Conservation (phyloP, 352 stramenopile genomes). For the Thraustotheca clavata region DNA sequence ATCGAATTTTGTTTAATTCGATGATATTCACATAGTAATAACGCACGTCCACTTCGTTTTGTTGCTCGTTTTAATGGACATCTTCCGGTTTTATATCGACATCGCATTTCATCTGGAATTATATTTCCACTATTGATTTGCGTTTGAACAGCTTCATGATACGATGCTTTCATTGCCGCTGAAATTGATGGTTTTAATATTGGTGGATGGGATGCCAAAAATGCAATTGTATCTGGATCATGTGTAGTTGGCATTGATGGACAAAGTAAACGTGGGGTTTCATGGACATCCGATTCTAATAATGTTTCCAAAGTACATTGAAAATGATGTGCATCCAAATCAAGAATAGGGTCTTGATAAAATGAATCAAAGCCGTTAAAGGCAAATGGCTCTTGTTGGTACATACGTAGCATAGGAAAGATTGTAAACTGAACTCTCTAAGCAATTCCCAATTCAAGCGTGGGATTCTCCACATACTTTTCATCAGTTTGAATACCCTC, state of each 20-base stretch:
- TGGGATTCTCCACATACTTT: too few species aligned
- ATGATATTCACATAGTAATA: constrained; percentile 19
- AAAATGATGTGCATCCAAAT: neutral
- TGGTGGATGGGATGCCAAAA: neutral
- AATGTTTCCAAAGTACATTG: neutral
- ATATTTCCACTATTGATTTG: neutral
- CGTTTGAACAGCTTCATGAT: constrained; percentile 7
- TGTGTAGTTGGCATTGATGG: neutral
- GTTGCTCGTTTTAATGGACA: constrained; percentile 13
- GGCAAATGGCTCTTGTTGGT: neutral
- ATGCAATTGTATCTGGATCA: neutral
- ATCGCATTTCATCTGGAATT: constrained; percentile 2
- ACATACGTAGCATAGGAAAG: neutral
- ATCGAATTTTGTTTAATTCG: constrained; percentile 21
- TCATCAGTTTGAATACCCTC: too few species aligned
- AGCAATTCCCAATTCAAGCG: too few species aligned
- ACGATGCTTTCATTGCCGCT: constrained; percentile 3
- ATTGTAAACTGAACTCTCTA: neutral
- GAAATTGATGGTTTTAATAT: neutral
- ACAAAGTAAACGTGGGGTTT: neutral
- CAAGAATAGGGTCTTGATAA: neutral
- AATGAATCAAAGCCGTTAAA: neutral
- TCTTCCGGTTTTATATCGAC: constrained; percentile 17
- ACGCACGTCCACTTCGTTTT: constrained; percentile 8
- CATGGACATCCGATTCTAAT: neutral